Percentiles rank a stretch among this genome's conserved stretches.
Conservation (phyloP, 148 eudicot species). For the Amaranthus hypochondriacus region DNA sequence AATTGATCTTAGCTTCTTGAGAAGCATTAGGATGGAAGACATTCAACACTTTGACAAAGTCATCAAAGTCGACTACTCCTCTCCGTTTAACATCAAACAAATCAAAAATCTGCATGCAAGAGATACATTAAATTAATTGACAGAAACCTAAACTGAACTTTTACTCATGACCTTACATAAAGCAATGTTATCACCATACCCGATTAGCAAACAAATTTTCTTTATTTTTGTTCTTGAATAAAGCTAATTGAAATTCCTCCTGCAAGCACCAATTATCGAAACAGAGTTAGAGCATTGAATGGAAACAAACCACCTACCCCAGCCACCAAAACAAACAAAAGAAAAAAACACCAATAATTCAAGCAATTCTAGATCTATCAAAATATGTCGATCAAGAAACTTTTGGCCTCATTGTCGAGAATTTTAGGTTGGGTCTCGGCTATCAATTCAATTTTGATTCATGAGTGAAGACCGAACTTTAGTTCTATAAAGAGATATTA, state of each 20-base stretch:
- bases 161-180: too few species aligned
- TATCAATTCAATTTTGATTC: too few species aligned
- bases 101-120: constrained; percentile 71
- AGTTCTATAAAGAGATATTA: too few species aligned
- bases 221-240: constrained; percentile 85
- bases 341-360: too few species aligned
- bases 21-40: constrained; percentile 94
- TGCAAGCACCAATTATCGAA: constrained; percentile 27
- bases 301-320: too few species aligned
- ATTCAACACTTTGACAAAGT: constrained; percentile 73
- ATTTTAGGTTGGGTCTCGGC: too few species aligned
- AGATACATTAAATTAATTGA: background rate
- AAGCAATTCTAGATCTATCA: too few species aligned
- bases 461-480: too few species aligned
- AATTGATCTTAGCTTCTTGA: constrained; percentile 76
- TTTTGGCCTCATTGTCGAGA: too few species aligned
- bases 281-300: too few species aligned
- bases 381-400: too few species aligned
- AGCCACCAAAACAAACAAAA: too few species aligned
- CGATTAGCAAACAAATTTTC: constrained; percentile 92
- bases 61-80: constrained; percentile 91
- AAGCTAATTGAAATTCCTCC: constrained; percentile 93
- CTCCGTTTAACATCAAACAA: constrained; percentile 78
- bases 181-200: constrained; percentile 41
- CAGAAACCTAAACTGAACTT: background rate